Base-by-base conservation (phyloP, 2,329 filamentous ascomycete genomes). In the Neofusicoccum parvum region DNA sequence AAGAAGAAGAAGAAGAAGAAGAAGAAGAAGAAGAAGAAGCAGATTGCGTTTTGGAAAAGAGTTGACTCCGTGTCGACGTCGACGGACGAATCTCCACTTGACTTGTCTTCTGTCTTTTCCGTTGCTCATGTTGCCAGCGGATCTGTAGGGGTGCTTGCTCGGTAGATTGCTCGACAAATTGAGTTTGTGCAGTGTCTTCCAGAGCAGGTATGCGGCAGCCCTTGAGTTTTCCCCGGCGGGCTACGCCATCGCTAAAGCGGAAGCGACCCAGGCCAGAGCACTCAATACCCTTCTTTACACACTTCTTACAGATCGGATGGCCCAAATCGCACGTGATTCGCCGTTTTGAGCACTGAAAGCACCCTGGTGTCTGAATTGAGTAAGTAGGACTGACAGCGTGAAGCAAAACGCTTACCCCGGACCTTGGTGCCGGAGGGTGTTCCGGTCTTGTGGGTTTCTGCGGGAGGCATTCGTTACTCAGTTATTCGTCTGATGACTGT, bases 291-390 rank as follows among this genome's bases (percentile, higher is more conserved):
- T 73, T 74, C 64, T 80, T 80, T 10, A 71, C 67, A 63, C 79
- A 81, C 59, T 80, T 80, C 20, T 70, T 67, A 65, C 79, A 81
- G 64, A 74, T 70, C 1, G 79, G 79, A 54, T 78, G 74, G 17
- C 72, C 72, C 66, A 76, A 78, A 68, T 81, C 79, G 68, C 79
- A 81, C 37, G 73, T 74, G 34, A 81, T 75, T 27, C 79, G 74
- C 41, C 79, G 73, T 5, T 71, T 70, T 45, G 71, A 72, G 67
- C 79, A 80, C 68, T 80, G 75, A 43, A 76, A 75, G 58, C 79
- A 80, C 20, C 79, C 71, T 68, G 49, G 11, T 20, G n/a, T 20
- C 39, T n/a, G 6, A 15, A 17, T 45, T 64, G 3, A 54, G 37
- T 43, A 14, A 27, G 27, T 14, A 48, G 3, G n/a, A 41, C 41